Conservation (phyloP, 225 moss, liverwort and hornwort genomes). For the Neckera pumila region DNA sequence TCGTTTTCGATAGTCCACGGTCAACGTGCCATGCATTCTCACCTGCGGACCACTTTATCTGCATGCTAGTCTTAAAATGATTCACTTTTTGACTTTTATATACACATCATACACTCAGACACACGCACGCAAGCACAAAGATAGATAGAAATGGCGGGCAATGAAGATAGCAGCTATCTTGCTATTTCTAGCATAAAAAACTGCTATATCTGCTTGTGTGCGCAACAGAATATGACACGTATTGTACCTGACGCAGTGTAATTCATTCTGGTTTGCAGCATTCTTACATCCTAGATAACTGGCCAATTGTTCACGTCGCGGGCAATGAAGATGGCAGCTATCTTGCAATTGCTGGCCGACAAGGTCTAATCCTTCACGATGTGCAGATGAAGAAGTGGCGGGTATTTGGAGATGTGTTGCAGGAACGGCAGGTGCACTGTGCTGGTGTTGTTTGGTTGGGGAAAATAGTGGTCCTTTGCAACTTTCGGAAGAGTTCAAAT, state of each 20-base stretch:
- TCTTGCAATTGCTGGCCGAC: conserved; percentile 93
- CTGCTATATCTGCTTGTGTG: not conserved
- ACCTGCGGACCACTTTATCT: not conserved
- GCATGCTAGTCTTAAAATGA: not conserved
- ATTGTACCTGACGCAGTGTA: not conserved
- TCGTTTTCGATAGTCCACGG: not conserved
- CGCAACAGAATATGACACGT: not conserved
- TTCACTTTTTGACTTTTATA: not conserved
- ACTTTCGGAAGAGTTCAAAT: conserved; percentile 69
- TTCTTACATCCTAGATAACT: conserved; percentile 84
- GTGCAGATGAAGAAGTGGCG: conserved; percentile 86
- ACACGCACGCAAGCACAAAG: no score
- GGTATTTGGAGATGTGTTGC: conserved; percentile 96
- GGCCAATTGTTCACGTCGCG: conserved; percentile 91
- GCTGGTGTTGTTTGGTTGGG: conserved; percentile 87
- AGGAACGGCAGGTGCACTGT: conserved; percentile 95
- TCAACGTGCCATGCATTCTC: not conserved
- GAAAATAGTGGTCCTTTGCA: conserved; percentile 91
- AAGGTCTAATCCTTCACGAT: conserved; percentile 86
- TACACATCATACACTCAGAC: not conserved
- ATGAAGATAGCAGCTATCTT: not conserved
- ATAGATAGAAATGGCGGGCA: not conserved
- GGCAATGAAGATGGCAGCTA: conserved; percentile 96
- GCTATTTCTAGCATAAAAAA: not conserved
- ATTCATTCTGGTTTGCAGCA: conserved; percentile 50